These are phyloP conservation scores for Rhizopogon vulgaris DNA, from an alignment of 768 basidiomycete genomes.

Conservation along the genomic window DNA sequence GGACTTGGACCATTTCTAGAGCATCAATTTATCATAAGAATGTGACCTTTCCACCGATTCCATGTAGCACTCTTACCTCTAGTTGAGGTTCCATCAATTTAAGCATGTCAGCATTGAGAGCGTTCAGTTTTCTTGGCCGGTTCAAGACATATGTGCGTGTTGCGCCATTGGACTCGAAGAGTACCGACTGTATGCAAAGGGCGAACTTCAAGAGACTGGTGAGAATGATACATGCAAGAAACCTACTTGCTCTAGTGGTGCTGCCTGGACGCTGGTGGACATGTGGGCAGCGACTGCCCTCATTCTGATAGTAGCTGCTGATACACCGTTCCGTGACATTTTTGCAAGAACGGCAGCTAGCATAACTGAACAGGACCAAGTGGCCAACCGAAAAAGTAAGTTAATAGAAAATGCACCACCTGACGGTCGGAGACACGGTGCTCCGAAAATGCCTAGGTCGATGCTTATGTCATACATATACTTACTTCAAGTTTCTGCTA, in stretches of 20 bases:
- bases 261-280: slow-evolving; percentile 17
- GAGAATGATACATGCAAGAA: background rate
- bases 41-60: background rate
- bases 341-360: slow-evolving; percentile 19
- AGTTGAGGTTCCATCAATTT: slow-evolving; percentile 63
- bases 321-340: slow-evolving; percentile 22
- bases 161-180: slow-evolving; percentile 61
- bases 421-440: too few relatives aligned
- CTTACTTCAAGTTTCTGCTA: too few relatives aligned
- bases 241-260: slow-evolving; percentile 20
- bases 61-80: slow-evolving; percentile 45
- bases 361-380: slow-evolving; percentile 16
- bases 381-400: background rate
- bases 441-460: background rate
- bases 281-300: slow-evolving; percentile 30
- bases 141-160: slow-evolving; percentile 75
- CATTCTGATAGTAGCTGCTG: slow-evolving; percentile 23
- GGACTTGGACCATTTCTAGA: slow-evolving; percentile 70
- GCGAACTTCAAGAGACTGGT: background rate
- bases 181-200: slow-evolving; percentile 39
- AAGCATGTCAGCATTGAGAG: slow-evolving; percentile 78
- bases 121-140: slow-evolving; percentile 74
- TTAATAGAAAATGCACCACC: too few relatives aligned
- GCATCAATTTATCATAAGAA: slow-evolving; percentile 6
- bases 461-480: background rate